Conservation (phyloP, 139 green algal genomes). For the Chlorokybus atmophyticus region DNA sequence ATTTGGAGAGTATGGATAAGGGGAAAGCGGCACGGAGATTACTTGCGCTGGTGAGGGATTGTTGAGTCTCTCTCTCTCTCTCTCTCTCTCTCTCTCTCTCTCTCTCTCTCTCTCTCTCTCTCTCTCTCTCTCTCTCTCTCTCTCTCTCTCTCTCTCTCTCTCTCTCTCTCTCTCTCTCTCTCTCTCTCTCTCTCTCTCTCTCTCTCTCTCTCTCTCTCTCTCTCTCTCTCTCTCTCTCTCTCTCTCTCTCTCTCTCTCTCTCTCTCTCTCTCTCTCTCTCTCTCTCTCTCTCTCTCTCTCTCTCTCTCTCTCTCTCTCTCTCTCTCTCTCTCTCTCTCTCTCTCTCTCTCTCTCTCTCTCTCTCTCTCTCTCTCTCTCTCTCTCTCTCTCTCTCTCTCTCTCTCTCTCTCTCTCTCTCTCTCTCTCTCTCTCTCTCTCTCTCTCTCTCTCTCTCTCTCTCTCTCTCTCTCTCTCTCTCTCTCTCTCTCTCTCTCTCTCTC, state of each 20-base stretch:
- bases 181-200: background rate
- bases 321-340: background rate
- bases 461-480: conserved; percentile 3
- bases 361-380: background rate
- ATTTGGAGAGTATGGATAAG: no score
- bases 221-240: background rate
- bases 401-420: background rate
- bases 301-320: background rate
- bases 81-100: background rate
- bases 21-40: no score
- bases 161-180: background rate
- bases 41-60: no score
- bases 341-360: background rate
- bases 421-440: background rate
- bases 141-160: background rate
- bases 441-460: background rate
- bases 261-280: background rate
- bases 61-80: background rate
- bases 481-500: conserved; percentile 3
- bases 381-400: background rate
- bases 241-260: background rate
- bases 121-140: background rate
- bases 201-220: background rate
- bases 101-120: background rate
- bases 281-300: background rate